These are phyloP conservation scores for Calonectria crousiana DNA, from an alignment of 2,329 filamentous ascomycete genomes.

Conservation along the genomic window DNA sequence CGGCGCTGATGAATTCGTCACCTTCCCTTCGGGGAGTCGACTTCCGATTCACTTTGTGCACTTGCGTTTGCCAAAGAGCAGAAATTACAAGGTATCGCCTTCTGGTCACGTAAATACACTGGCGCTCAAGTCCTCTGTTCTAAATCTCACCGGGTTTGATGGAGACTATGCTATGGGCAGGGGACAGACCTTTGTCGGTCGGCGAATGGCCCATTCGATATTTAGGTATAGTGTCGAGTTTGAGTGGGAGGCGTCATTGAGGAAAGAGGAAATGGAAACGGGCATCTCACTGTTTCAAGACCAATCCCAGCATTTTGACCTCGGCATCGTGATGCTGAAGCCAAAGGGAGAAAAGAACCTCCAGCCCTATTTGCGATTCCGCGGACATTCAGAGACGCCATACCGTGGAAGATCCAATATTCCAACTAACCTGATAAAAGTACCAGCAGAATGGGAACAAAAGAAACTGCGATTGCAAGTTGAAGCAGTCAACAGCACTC, in stretches of 20 bases:
- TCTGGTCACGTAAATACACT: neutral
- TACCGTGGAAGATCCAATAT: neutral
- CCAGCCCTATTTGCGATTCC: neutral
- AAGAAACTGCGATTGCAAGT: neutral
- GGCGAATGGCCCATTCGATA: neutral
- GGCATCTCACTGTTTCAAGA: neutral
- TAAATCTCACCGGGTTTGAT: neutral
- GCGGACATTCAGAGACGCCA: neutral
- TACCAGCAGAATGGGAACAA: neutral
- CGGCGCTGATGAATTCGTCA: neutral
- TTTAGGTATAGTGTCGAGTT: neutral
- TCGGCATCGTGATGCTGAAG: neutral
- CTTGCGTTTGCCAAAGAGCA: neutral
- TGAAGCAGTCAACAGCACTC: neutral
- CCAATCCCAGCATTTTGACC: neutral
- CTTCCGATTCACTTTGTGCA: constrained; percentile 4
- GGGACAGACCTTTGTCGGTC: neutral
- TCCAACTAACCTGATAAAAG: neutral
- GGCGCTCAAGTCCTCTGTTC: neutral
- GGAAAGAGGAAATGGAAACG: neutral
- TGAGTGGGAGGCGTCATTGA: neutral
- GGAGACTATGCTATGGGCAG: neutral
- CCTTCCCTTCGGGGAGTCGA: neutral
- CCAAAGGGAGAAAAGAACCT: neutral
- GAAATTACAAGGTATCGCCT: neutral